Base-by-base conservation (phyloP, 495 filamentous ascomycete species). In the Neurospora cerealis region DNA sequence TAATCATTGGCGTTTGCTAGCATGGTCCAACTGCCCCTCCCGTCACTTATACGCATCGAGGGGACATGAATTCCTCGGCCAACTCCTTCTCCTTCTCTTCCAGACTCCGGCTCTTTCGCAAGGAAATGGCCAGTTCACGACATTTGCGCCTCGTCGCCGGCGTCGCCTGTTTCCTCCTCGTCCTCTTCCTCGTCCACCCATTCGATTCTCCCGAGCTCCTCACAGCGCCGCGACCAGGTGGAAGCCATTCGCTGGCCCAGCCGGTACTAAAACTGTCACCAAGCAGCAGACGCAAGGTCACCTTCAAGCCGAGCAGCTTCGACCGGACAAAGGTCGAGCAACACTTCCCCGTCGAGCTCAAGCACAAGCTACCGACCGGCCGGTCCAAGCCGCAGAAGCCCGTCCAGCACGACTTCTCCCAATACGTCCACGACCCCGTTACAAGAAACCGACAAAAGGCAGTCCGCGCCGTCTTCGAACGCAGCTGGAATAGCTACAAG, bases 401-500 rank as follows among this genome's bases (percentile, higher is more conserved):
- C 75, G 87, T 96, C 66, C 93, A 96, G 81, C 85, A 88, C 62
- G 81, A 83, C 6, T 90, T 92, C 80, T 77, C 79, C 19, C 78
- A 84, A 62, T 89, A 93, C 76, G 80, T 82, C 60, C 87, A 88
- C 69, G 73, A 78, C 28, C 77, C 87, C 73, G 89, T 92, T 74
- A 83, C 87, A 1, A 62, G 60, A 28, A 73, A 39, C 62, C 89
- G 75, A 78, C 88, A 74, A 54, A 83, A 85, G 40, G 81, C 85
- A 82, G 88, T 97, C 6, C 91, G 89, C 74, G 81, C 87, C 38
- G 90, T 88, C 37, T 95, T 96, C 75, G 74, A 85, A 42, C 90
- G 90, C 76, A 86, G 89, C 19, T 97, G 93, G 93, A 83, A 89
- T 39, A 90, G 91, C 72, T 96, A 97, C 79, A 92, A 89, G 80